Evolutionary conservation across 2,329 filamentous ascomycete species (phyloP).

Genomic region (Colletotrichum camelliae): DNA sequence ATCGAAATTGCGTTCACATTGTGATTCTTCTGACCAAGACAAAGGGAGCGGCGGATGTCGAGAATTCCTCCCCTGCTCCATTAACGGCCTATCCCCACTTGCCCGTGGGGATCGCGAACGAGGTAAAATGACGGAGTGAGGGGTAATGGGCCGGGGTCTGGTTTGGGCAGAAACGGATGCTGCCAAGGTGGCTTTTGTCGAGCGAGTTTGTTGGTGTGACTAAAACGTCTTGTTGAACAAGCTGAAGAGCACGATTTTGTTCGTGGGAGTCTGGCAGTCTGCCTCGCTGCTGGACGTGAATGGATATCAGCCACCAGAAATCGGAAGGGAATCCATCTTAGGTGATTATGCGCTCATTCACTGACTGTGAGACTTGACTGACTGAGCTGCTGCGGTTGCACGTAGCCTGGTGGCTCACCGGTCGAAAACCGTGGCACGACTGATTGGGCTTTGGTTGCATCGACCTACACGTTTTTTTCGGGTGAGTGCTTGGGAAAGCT

Average conservation of each 20-base stretch:
- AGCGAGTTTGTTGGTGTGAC: neutral
- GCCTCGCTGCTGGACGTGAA: neutral
- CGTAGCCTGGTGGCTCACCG: neutral
- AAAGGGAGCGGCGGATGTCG: no score
- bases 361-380: neutral
- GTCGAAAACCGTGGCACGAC: neutral
- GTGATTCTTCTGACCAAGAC: neutral
- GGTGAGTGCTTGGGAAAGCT: neutral
- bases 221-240: neutral
- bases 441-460: neutral
- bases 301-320: neutral
- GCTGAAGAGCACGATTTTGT: neutral
- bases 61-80: neutral
- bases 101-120: neutral
- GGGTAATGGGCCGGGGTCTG: neutral
- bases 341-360: neutral
- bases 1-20: neutral
- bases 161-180: neutral
- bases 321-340: neutral
- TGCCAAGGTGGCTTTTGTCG: neutral
- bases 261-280: neutral
- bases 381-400: neutral
- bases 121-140: neutral
- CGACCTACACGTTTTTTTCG: neutral
- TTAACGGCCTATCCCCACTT: neutral